These are phyloP conservation scores for Erysimum pusillum DNA, from an alignment of 441 rosid species.

Conservation along the genomic window DNA sequence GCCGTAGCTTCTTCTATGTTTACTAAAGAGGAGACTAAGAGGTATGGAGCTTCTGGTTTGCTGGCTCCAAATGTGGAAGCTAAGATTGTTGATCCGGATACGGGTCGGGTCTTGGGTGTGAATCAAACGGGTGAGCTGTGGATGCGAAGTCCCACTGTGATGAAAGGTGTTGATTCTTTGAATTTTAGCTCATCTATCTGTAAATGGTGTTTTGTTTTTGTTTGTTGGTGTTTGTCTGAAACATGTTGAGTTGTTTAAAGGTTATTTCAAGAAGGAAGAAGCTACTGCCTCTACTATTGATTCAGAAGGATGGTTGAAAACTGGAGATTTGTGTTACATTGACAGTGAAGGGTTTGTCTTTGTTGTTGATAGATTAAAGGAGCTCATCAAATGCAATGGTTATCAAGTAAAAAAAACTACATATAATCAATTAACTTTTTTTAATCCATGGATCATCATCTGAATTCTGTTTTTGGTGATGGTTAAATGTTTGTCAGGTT, in stretches of 20 bases:
- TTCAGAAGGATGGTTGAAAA: conserved; percentile 88
- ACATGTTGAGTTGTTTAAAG: conserved; percentile 42
- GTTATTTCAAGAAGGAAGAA: conserved; percentile 79
- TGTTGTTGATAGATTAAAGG: conserved; percentile 85
- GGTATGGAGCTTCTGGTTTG: conserved; percentile 72
- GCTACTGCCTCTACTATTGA: conserved; percentile 68
- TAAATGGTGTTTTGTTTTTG: conserved; percentile 56
- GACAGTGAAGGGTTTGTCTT: conserved; percentile 87
- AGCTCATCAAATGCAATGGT: conserved; percentile 92
- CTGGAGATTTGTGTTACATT: conserved; percentile 91
- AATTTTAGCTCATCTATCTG: conserved; percentile 18
- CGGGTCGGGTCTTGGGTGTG: conserved; percentile 55
- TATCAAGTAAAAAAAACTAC: conserved; percentile 67
- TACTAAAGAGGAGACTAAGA: conserved; percentile 78
- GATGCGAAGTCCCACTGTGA: conserved; percentile 80
- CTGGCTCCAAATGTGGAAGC: conserved; percentile 79
- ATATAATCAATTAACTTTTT: neutral
- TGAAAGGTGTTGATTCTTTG: conserved; percentile 68
- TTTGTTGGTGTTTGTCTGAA: conserved; percentile 6
- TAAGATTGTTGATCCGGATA: conserved; percentile 76
- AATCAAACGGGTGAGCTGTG: conserved; percentile 90
- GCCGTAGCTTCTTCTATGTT: conserved; percentile 80
- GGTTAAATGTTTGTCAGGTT: conserved; percentile 57
- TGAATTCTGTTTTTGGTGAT: conserved; percentile 21
- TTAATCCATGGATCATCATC: conserved; percentile 11